These are phyloP conservation scores for Chenopodium berlandieri DNA, from an alignment of 148 eudicot species.

Conservation along the genomic window DNA sequence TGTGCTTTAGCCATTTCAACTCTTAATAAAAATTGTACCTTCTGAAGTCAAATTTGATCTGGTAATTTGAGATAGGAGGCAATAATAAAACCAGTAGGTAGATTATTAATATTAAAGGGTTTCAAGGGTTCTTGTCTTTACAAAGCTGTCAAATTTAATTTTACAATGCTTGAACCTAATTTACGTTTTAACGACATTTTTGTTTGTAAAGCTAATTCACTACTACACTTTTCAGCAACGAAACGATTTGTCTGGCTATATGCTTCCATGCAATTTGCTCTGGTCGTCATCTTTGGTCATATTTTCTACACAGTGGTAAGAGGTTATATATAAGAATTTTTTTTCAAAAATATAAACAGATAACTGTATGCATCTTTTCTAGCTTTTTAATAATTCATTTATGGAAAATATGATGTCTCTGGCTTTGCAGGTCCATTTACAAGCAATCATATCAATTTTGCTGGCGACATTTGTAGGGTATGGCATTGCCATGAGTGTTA, in stretches of 20 bases:
- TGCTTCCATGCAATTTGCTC: slow-evolving; percentile 59
- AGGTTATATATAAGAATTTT: neutral
- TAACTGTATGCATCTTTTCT: neutral
- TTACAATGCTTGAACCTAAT: neutral
- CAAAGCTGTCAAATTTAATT: no score
- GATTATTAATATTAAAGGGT: neutral
- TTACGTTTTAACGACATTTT: neutral
- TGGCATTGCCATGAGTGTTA: slow-evolving; percentile 76
- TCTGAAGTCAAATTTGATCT: neutral
- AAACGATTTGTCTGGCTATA: slow-evolving; percentile 78
- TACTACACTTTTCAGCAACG: slow-evolving; percentile 44
- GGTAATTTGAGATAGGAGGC: neutral
- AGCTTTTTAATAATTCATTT: neutral
- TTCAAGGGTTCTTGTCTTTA: no score
- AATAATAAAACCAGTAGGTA: neutral
- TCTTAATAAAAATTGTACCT: no score
- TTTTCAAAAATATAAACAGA: no score
- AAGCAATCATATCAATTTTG: slow-evolving; percentile 69
- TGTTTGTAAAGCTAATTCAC: neutral
- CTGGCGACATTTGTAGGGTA: slow-evolving; percentile 81
- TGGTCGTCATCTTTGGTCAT: slow-evolving; percentile 85
- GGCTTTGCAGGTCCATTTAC: slow-evolving; percentile 56
- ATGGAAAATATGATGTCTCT: neutral
- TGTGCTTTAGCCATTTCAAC: no score
- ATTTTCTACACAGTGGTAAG: slow-evolving; percentile 77